Base-by-base conservation (phyloP, 257 asterid species). In the Capsicum rhomboideum region DNA sequence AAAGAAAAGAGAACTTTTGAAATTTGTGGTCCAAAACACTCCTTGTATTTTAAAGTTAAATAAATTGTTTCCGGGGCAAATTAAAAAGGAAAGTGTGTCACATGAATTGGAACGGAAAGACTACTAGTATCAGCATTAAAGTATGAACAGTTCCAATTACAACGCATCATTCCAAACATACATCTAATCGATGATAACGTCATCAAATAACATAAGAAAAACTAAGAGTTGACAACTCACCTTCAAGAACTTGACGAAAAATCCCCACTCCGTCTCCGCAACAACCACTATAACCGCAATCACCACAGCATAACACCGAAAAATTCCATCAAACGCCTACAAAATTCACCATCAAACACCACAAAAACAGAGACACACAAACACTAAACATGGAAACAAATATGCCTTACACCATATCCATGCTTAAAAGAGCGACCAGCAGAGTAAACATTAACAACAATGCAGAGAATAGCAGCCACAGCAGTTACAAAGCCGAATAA, bases 191-290 rank as follows among this genome's bases (percentile, higher is more conserved):
- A 9, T 67, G 23, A 67, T 17, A 31, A 75, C 8, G 17, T 0
- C 17, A 50, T 28, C 46, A 80, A 80, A 59, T 1, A 80, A 1
- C 40, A 49, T 0, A 75, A 23, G 14, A 14, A 7, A 75, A 75
- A 49, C 9, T 4, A 82, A 18, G 26, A 59, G n/a, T n/a, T 40
- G 16, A 59, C 21, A 18, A 49, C 68, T 18, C 58, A 93, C 98
- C 98, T 93, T 96, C 80, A 85, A 97, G 87, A 93, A 95, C 86
- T 88, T 91, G 85, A 89, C 78, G 74, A 97, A 68, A 85, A 91
- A 90, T 80, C 86, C 91, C 98, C 98, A 97, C 86, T 97, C 99
- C 10, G 95, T 97, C 93, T 97, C 99, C 54, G 97, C 98, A 63
- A 93, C 89, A 67, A 93, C 95, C 83, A 92, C 97, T 56, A 93